A percentile compares a stretch with the other conserved stretches of the same genome.
Evolutionary conservation across 2,329 filamentous ascomycete genomes (phyloP).

Genomic region (Boeremia exigua): DNA sequence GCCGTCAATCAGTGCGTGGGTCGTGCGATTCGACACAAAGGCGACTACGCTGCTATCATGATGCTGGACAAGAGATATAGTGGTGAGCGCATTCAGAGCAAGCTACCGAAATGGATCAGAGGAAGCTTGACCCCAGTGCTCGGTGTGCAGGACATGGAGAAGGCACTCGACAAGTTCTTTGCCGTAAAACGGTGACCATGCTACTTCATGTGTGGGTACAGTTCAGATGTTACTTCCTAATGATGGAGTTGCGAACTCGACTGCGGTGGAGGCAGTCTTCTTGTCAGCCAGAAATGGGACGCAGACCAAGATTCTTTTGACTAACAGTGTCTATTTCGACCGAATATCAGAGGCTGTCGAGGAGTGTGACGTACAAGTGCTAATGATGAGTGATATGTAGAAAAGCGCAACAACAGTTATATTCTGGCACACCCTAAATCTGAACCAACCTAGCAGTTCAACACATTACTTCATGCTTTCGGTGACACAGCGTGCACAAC

Average conservation of each 20-base stretch:
- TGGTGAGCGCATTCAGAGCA: slow-evolving; percentile 73
- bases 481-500: neutral
- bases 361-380: slow-evolving; percentile 16
- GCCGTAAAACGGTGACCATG: slow-evolving; percentile 28
- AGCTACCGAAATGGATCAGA: slow-evolving; percentile 89
- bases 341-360: neutral
- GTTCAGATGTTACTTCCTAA: neutral
- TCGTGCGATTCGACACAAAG: slow-evolving; percentile 83
- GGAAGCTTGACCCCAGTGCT: slow-evolving; percentile 61
- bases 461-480: neutral
- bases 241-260: neutral
- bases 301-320: neutral
- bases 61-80: slow-evolving; percentile 82
- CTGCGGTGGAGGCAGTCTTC: slow-evolving; percentile 2
- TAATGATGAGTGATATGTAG: slow-evolving; percentile 17
- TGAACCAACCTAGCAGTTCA: neutral
- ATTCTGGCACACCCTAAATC: slow-evolving; percentile 3
- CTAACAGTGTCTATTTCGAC: neutral
- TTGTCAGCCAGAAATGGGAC: slow-evolving; percentile 11
- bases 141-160: slow-evolving; percentile 55
- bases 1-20: slow-evolving; percentile 98
- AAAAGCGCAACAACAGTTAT: slow-evolving; percentile 7
- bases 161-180: slow-evolving; percentile 47
- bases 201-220: neutral
- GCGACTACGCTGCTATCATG: slow-evolving; percentile 89